phyloP scores from a whole-genome alignment of 495 filamentous ascomycete species.

The Xylaria bambusicola region DNA sequence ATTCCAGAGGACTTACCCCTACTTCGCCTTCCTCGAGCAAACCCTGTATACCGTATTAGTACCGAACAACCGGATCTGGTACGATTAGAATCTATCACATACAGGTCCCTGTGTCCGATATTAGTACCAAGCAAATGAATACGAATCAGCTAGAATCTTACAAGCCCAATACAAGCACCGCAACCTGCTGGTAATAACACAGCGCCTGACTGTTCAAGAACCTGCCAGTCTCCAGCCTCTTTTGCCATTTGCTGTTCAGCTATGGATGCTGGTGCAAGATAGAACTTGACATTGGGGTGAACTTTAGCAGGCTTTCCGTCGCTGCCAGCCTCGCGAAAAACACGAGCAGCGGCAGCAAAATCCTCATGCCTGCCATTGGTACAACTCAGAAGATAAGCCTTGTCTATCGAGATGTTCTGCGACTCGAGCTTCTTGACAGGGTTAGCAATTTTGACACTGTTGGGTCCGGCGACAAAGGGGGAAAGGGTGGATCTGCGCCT shows the following conservation, averaged over 20 bases:
- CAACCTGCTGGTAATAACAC: conserved; percentile 75
- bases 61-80: no score
- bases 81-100: no score
- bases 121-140: no score
- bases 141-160: no score
- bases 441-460: conserved; percentile 85
- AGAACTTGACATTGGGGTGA: conserved; percentile 77
- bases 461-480: conserved; percentile 87
- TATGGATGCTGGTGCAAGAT: conserved; percentile 85
- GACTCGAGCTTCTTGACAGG: conserved; percentile 74
- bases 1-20: no score
- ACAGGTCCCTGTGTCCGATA: no score
- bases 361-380: conserved; percentile 87
- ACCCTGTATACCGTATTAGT: conserved; percentile 62
- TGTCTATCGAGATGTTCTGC: conserved; percentile 74
- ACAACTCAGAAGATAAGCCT: conserved; percentile 89
- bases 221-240: conserved; percentile 84
- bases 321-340: conserved; percentile 77
- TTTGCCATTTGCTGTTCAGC: conserved; percentile 80
- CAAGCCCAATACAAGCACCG: conserved; percentile 88
- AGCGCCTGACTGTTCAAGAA: conserved; percentile 78
- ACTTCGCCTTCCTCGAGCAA: conserved; percentile 83
- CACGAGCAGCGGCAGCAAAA: conserved; percentile 76
- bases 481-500: conserved; percentile 78
- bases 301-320: conserved; percentile 69